Conservation (phyloP, 2,329 filamentous ascomycete species). For the Claviceps lovelessii region DNA sequence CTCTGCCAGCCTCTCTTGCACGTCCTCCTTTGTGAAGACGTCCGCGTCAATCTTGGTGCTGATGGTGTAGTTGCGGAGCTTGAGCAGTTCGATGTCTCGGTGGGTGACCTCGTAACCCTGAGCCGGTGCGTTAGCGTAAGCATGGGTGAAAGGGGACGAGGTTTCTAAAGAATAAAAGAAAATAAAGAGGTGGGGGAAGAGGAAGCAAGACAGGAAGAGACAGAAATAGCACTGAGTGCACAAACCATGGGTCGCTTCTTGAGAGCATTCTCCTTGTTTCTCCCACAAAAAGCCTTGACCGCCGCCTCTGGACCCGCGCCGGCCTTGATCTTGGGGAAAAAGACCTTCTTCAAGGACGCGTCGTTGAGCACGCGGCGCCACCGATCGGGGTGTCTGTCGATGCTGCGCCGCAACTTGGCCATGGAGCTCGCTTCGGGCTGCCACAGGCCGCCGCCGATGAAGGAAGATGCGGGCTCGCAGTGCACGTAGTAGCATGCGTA, state of each 20-base stretch:
- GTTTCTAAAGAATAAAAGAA: too few relatives aligned
- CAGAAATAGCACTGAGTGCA: neutral
- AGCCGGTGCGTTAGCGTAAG: neutral
- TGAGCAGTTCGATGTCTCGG: slow-evolving; percentile 64
- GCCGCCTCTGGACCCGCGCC: slow-evolving; percentile 33
- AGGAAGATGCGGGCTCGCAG: slow-evolving; percentile 55
- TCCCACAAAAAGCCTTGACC: slow-evolving; percentile 53
- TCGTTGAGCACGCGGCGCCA: slow-evolving; percentile 55
- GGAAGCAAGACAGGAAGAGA: neutral
- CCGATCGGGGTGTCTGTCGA: slow-evolving; percentile 57
- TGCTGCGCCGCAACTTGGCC: slow-evolving; percentile 52
- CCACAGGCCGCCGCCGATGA: slow-evolving; percentile 74
- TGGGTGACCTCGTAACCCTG: slow-evolving; percentile 65
- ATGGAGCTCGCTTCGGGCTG: slow-evolving; percentile 56
- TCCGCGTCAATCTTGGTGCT: slow-evolving; percentile 51
- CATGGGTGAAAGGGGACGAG: neutral
- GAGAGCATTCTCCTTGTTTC: slow-evolving; percentile 60
- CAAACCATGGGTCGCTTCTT: slow-evolving; percentile 73
- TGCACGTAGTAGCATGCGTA: slow-evolving; percentile 86
- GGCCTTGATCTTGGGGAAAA: slow-evolving; percentile 35
- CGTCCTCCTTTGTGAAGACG: slow-evolving; percentile 46
- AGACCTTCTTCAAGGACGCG: slow-evolving; percentile 45
- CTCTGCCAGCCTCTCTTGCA: slow-evolving; percentile 49
- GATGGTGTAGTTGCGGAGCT: slow-evolving; percentile 66
- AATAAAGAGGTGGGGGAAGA: neutral